phyloP scores from a whole-genome alignment of 257 asterid species.

The Galeopsis tetrahit region DNA sequence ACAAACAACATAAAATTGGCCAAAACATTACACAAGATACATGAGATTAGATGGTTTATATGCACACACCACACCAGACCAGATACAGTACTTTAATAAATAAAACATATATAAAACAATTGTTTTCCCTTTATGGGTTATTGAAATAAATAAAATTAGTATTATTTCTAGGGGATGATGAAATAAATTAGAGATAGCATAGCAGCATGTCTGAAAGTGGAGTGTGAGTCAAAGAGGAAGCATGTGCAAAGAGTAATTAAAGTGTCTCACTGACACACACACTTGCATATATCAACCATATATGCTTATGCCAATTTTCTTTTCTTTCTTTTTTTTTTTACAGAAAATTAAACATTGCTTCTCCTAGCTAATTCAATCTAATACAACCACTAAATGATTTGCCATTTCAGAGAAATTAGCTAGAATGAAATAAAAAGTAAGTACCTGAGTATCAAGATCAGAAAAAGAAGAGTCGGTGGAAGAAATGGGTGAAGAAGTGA shows the following conservation, averaged over 20 bases:
- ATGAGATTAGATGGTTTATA: no score
- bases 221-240: conserved; percentile 40
- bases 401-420: no score
- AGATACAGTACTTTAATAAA: no score
- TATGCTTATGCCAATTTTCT: no score
- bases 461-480: conserved; percentile 63
- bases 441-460: conserved; percentile 74
- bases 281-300: no score
- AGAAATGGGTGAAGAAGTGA: conserved; percentile 55
- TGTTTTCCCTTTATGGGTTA: conserved; percentile 9
- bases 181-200: conserved; percentile 6
- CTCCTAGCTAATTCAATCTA: no score
- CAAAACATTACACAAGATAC: not conserved
- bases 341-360: no score
- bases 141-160: not conserved
- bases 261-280: no score
- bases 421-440: conserved; percentile 29
- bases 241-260: conserved; percentile 52
- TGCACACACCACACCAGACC: no score
- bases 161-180: conserved; percentile 17
- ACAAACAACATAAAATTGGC: no score
- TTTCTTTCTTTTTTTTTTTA: no score
- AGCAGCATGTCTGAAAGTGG: conserved; percentile 30
- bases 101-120: not conserved
- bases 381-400: no score